These are phyloP conservation scores for Blastobotrys attinorum DNA, from an alignment of 805 yeast genomes.

Conservation along the genomic window DNA sequence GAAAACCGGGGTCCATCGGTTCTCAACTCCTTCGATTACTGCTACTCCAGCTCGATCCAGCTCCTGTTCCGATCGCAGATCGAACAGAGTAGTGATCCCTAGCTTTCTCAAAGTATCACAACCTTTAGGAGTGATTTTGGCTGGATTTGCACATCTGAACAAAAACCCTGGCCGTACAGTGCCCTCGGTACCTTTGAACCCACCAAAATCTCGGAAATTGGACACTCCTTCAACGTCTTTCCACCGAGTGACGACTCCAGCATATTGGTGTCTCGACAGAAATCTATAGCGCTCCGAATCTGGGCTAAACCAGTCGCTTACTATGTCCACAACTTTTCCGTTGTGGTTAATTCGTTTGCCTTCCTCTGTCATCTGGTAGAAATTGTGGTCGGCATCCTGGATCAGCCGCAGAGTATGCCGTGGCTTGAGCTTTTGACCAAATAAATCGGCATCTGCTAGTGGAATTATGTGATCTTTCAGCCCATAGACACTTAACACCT, in stretches of 20 bases:
- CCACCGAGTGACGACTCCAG: constrained; percentile 48
- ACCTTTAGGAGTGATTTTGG: constrained; percentile 46
- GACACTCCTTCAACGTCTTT: constrained; percentile 55
- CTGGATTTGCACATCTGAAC: constrained; percentile 59
- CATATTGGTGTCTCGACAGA: constrained; percentile 27
- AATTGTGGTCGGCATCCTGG: constrained; percentile 74
- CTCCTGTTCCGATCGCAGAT: constrained; percentile 59
- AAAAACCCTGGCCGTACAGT: constrained; percentile 42
- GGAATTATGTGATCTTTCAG: constrained; percentile 60
- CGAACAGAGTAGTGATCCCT: constrained; percentile 51
- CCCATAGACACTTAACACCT: constrained; percentile 67
- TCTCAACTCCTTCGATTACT: constrained; percentile 36
- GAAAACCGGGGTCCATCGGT: constrained; percentile 54
- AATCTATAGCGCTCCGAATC: constrained; percentile 49
- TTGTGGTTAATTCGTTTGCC: constrained; percentile 46
- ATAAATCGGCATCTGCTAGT: constrained; percentile 49
- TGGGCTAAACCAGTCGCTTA: constrained; percentile 40
- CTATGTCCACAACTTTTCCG: constrained; percentile 40
- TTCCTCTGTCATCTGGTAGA: constrained; percentile 43
- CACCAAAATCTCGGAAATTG: constrained; percentile 78
- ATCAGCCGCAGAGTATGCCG: constrained; percentile 48
- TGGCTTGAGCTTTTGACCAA: constrained; percentile 45
- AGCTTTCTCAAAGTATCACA: constrained; percentile 31
- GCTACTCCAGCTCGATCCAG: constrained; percentile 35
- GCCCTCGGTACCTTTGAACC: constrained; percentile 40